A percentile compares a stretch with the other conserved stretches of the same genome.
These are phyloP conservation scores for Lactarius hatsudake DNA, from an alignment of 768 basidiomycete species.

Conservation along the genomic window DNA sequence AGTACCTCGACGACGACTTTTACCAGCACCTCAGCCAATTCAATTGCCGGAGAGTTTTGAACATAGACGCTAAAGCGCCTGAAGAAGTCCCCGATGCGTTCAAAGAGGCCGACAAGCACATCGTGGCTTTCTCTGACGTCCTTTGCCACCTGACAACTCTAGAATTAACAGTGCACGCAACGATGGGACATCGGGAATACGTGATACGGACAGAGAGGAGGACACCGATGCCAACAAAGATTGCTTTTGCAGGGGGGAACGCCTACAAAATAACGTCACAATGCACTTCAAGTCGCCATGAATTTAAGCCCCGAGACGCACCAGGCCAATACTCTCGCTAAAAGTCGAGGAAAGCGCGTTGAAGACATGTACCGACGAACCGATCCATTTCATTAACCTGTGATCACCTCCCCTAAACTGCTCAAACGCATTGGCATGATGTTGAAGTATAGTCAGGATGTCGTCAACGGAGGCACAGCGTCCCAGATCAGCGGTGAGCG, in stretches of 20 bases:
- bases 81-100: constrained; percentile 1
- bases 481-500: background rate
- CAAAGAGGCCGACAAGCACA: background rate
- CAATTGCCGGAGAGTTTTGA: background rate
- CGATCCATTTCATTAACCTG: background rate
- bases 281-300: background rate
- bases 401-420: background rate
- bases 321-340: background rate
- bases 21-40: background rate
- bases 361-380: background rate
- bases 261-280: background rate
- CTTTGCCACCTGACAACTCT: background rate
- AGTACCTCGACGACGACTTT: constrained; percentile 1
- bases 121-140: background rate
- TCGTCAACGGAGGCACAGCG: background rate
- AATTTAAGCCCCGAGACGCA: background rate
- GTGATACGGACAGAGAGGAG: background rate
- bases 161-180: background rate
- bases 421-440: background rate
- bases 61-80: background rate
- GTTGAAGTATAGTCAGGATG: background rate
- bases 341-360: background rate
- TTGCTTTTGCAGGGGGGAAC: constrained; percentile 6
- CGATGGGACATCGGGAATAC: background rate
- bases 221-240: background rate